Percentiles rank a stretch among this genome's conserved stretches.
phyloP scores from a whole-genome alignment of 495 filamentous ascomycete species.

The Aspergillus sclerotioniger region DNA sequence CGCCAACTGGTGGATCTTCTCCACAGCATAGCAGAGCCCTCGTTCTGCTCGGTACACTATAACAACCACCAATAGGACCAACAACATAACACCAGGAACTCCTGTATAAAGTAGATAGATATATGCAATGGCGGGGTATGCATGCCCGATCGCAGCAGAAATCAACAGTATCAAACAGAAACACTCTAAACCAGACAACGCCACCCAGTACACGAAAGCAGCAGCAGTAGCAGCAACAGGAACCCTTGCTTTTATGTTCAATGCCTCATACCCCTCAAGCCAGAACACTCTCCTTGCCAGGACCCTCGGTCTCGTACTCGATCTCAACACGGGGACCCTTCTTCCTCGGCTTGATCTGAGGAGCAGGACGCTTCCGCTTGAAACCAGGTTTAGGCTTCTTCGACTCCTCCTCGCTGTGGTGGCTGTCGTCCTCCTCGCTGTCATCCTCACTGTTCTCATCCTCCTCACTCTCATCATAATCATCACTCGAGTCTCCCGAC shows the following conservation, averaged over 20 bases:
- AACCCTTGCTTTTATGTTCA: constrained; percentile 24
- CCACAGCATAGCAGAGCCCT: not conserved
- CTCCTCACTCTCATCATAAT: constrained; percentile 50
- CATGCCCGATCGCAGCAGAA: constrained; percentile 36
- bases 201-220: constrained; percentile 32
- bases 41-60: not conserved
- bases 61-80: no score
- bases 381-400: constrained; percentile 56
- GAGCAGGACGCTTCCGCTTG: constrained; percentile 66
- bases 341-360: constrained; percentile 61
- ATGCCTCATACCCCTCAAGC: constrained; percentile 30
- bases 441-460: constrained; percentile 50
- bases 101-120: constrained; percentile 16
- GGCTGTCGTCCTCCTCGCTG: constrained; percentile 40
- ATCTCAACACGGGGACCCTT: constrained; percentile 67
- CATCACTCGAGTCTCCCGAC: constrained; percentile 55
- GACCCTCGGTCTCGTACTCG: constrained; percentile 66
- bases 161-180: constrained; percentile 19
- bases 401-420: constrained; percentile 36
- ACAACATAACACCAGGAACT: constrained; percentile 11
- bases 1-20: constrained; percentile 1
- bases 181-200: constrained; percentile 34
- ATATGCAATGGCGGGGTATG: constrained; percentile 42
- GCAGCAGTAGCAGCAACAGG: constrained; percentile 14
- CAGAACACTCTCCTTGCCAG: constrained; percentile 46